Evolutionary conservation across 768 basidiomycete species (phyloP).

Genomic region (Suillus subalutaceus): DNA sequence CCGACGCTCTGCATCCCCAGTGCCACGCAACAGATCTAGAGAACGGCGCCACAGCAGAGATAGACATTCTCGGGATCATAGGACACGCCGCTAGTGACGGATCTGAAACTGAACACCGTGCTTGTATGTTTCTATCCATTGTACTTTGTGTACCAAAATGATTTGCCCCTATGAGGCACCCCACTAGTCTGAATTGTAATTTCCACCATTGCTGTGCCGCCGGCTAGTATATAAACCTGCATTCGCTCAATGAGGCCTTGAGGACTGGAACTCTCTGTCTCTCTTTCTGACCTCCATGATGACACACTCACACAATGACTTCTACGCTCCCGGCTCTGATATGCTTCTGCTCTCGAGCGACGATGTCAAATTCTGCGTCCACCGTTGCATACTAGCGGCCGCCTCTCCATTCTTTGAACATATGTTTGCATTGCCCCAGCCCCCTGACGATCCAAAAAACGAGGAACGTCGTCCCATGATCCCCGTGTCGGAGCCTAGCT

Average conservation of each 20-base stretch:
- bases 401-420: slow-evolving; percentile 72
- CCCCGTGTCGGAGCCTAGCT: slow-evolving; percentile 54
- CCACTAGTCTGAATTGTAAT: neutral
- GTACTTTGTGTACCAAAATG: slow-evolving; percentile 9
- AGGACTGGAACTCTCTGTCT: slow-evolving; percentile 16
- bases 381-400: slow-evolving; percentile 60
- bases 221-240: neutral
- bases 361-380: slow-evolving; percentile 57
- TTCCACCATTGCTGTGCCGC: slow-evolving; percentile 1
- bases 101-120: slow-evolving; percentile 24
- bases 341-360: slow-evolving; percentile 50
- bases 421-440: slow-evolving; percentile 70
- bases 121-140: slow-evolving; percentile 23
- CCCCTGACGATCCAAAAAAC: slow-evolving; percentile 23
- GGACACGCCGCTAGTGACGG: slow-evolving; percentile 19
- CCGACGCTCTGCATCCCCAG: slow-evolving; percentile 29
- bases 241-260: slow-evolving; percentile 9
- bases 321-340: slow-evolving; percentile 55
- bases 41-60: slow-evolving; percentile 32
- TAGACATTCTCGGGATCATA: slow-evolving; percentile 44
- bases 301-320: slow-evolving; percentile 36
- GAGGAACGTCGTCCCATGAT: slow-evolving; percentile 45
- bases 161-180: slow-evolving; percentile 3
- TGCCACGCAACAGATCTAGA: slow-evolving; percentile 23
- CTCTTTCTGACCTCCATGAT: slow-evolving; percentile 20